Base-by-base conservation (phyloP, 176 grass and related monocot genomes). In the Alloteropsis semialata region DNA sequence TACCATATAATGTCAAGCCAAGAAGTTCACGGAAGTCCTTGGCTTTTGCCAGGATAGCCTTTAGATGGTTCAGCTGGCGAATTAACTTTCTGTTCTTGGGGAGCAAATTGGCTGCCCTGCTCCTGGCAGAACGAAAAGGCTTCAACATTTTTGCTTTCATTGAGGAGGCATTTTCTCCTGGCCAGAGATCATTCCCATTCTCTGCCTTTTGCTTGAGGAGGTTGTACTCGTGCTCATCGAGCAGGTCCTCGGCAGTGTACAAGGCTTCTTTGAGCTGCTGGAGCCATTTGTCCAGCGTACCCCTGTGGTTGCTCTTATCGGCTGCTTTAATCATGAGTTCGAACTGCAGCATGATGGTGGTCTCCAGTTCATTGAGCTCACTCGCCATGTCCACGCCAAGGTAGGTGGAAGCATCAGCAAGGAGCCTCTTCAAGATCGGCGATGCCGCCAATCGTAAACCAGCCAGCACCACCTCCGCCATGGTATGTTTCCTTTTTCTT, bases 361-460 rank as follows among this genome's bases (percentile, higher is more conserved):
- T 75, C 84, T 75, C 84, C 34, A 87, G 46, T 5, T 81, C 57
- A 10, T 66, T 16, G 33, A 81, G 76, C 69, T 87, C 77, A 2
- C 37, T 2, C 1, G 46, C 43, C 58, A 87, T 65, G 69, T 87
- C 68, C 33, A 75, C 38, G 0, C 21, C 69, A 7, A 87, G 58
- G 45, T 81, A 45, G 5, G 9, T 37, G 4, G 28, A 78, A 19
- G 62, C 64, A 0, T 78, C 28, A 13, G 37, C 5, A 8, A 81
- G n/a, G 18, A 87, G 77, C 69, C 66, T 75, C 0, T 42, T 87
- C 4, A 81, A 0, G 25, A 75, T 57, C 0, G 77, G 76, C 0
- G 85, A 81, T 32, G 22, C 58, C 7, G 1, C 76, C 85, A 17
- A 87, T 0, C 38, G 57, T 27, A 81, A 41, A 0, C 77, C 78